Evolutionary conservation across 2,329 filamentous ascomycete genomes (phyloP), one percentile per base, ranked within the genome.

Genomic region (Penicillium sp.): DNA sequence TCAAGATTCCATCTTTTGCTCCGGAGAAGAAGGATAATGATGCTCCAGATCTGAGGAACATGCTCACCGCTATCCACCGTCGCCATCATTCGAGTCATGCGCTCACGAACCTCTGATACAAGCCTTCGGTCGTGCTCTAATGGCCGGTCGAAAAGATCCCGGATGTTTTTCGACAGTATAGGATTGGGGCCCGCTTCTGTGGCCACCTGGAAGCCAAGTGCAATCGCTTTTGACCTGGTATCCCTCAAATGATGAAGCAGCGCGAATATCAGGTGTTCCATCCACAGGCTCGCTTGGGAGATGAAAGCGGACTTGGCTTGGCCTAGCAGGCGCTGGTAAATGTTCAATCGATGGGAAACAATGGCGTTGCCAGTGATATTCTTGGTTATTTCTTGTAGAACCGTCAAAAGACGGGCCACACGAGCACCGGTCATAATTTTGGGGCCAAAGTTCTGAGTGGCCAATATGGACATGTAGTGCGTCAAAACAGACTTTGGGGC

Each of bases 1-100:
- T 79, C 71, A 64, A 83, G 56, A 73, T 81, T 62, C 74, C 75
- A 56, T 66, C 82, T 68, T 70, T 81, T 70, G 53, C 69, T 74
- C 46, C 85, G 82, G 42, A 96, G 74, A 48, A 95, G 81, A 2
- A 95, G 76, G 6, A 91, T 81, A 2, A 95, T 75, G 32, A 88
- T 80, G 51, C 86, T 85, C 91, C 91, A 97, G 21, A 97, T 87
- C 57, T 89, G 86, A 6, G 93, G 90, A 0, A 95, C 89, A 34
- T 81, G 75, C 0, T 76, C 67, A 9, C 79, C 80, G 21, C 80
- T 77, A 12, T 82, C 78, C 55, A 82, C 78, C 24, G 72, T 70
- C 5, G 72, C 61, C 56, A 84, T 75, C 82, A 93, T 87, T 10
- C 76, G 73, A 49, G 78, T 78, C 46, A 97, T 74, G 29, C 81